A percentile compares a stretch with the other conserved stretches of the same genome.
Conservation (phyloP, 495 filamentous ascomycete species). For the Podospora fimiseda region DNA sequence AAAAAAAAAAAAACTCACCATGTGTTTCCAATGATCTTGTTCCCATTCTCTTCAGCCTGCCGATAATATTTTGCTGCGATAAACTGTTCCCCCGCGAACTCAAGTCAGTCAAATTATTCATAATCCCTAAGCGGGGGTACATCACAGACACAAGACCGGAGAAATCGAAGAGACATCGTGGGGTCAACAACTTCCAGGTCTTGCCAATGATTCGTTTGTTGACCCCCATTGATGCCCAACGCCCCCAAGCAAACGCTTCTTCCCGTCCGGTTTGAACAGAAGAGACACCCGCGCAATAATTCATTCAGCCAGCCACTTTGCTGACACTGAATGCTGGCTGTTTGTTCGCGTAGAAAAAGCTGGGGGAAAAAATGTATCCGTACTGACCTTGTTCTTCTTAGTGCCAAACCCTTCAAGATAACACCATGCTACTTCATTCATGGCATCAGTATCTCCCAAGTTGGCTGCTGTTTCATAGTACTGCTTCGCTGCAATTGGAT, state of each 20-base stretch:
- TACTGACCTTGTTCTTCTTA: conserved; percentile 92
- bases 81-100: conserved; percentile 52
- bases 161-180: neutral
- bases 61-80: conserved; percentile 89
- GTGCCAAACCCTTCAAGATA: conserved; percentile 91
- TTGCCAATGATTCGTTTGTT: conserved; percentile 16
- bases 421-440: conserved; percentile 96
- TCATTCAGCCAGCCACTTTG: conserved; percentile 7
- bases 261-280: neutral
- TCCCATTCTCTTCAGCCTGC: conserved; percentile 80
- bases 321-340: too few relatives aligned
- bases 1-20: conserved; percentile 60
- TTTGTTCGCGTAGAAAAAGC: too few relatives aligned
- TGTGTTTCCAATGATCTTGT: conserved; percentile 86
- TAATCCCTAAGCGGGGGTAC: too few relatives aligned
- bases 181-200: neutral
- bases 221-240: conserved; percentile 39
- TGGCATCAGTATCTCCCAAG: conserved; percentile 86
- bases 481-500: conserved; percentile 75
- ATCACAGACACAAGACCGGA: neutral
- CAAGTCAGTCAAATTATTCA: too few relatives aligned
- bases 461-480: conserved; percentile 98
- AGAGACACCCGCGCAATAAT: neutral
- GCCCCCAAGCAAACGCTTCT: neutral
- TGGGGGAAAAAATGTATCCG: neutral